Conservation (phyloP, 1,284 basidiomycete species). For the Singerocomus rubriflavus region DNA sequence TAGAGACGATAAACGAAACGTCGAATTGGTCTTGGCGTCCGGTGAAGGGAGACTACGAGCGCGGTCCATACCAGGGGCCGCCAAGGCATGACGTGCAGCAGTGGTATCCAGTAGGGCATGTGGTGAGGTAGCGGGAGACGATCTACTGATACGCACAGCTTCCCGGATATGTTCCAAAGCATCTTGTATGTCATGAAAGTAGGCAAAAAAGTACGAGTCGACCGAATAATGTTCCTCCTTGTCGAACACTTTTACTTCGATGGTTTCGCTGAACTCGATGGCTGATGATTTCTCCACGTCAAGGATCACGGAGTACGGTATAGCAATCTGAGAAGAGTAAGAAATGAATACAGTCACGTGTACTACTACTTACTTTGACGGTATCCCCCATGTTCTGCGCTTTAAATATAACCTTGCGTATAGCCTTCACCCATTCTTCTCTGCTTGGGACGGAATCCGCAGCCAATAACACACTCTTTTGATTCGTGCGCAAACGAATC, state of each 20-base stretch:
- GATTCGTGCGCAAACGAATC: slow-evolving; percentile 77
- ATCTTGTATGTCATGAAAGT: slow-evolving; percentile 76
- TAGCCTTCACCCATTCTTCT: slow-evolving; percentile 92
- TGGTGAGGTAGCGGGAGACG: slow-evolving; percentile 37
- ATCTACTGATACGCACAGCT: slow-evolving; percentile 59
- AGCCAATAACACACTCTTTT: slow-evolving; percentile 68
- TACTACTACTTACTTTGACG: slow-evolving; percentile 64
- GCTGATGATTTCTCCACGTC: slow-evolving; percentile 86
- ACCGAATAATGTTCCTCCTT: slow-evolving; percentile 72
- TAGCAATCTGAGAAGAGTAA: slow-evolving; percentile 67
- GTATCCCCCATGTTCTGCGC: slow-evolving; percentile 94
- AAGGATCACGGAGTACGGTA: slow-evolving; percentile 86
- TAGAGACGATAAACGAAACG: slow-evolving; percentile 58
- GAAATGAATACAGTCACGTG: not conserved
- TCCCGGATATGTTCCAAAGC: slow-evolving; percentile 80
- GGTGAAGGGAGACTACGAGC: slow-evolving; percentile 35
- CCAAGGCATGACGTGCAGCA: slow-evolving; percentile 37
- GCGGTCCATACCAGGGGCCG: slow-evolving; percentile 36
- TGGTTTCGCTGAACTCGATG: slow-evolving; percentile 92
- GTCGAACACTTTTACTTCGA: slow-evolving; percentile 90
- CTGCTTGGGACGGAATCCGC: slow-evolving; percentile 80
- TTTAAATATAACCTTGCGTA: slow-evolving; percentile 90
- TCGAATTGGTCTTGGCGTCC: slow-evolving; percentile 35
- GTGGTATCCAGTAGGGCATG: slow-evolving; percentile 69
- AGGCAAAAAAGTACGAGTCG: slow-evolving; percentile 93